Conservation (phyloP, 257 asterid genomes). For the Scutellaria barbata region DNA sequence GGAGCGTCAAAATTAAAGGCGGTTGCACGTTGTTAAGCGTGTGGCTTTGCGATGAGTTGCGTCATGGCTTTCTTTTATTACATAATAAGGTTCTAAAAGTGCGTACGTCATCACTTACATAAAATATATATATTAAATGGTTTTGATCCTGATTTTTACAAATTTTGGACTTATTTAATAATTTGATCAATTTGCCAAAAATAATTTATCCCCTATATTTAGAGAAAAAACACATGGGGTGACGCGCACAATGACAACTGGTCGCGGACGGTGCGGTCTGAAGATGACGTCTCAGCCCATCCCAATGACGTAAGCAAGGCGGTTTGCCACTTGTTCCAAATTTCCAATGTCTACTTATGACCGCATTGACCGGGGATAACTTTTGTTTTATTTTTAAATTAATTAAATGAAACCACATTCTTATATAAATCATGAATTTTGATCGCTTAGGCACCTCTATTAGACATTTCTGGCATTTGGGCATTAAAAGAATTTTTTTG, state of each 20-base stretch:
- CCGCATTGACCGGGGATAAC: no score
- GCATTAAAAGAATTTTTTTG: no score
- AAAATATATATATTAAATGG: not conserved
- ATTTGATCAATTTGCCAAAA: no score
- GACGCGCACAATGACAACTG: not conserved
- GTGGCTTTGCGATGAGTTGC: not conserved
- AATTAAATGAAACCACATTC: no score
- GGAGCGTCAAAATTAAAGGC: not conserved
- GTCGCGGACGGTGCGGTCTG: not conserved
- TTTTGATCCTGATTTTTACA: no score
- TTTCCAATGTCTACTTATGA: no score
- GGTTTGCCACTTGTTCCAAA: not conserved
- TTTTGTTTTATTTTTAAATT: no score
- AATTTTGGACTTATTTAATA: no score
- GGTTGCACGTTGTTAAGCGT: slow-evolving; percentile 7
- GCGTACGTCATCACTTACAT: not conserved
- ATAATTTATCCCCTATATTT: no score
- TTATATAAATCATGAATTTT: no score
- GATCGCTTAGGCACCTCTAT: no score
- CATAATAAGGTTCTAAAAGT: not conserved
- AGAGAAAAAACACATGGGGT: not conserved
- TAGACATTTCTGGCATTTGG: no score
- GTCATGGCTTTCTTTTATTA: not conserved
- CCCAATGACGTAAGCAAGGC: not conserved
- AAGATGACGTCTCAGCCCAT: not conserved